phyloP scores from a whole-genome alignment of 176 grass and related monocot genomes.

The Alloteropsis semialata region DNA sequence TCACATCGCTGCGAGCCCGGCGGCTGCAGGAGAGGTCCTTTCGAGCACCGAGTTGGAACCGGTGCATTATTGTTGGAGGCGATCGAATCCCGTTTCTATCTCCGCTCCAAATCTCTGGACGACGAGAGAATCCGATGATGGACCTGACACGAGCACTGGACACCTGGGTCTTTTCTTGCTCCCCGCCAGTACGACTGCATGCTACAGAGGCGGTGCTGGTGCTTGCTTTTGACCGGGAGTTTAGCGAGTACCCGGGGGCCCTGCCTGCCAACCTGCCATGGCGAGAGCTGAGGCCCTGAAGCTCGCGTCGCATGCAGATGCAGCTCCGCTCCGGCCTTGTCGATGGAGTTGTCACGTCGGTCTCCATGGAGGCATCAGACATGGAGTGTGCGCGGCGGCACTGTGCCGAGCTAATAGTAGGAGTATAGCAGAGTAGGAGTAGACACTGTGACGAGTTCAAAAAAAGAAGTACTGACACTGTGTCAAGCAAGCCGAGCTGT shows the following conservation, averaged over 20 bases:
- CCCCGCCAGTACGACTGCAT: neutral
- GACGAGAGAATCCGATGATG: constrained; percentile 37
- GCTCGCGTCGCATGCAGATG: neutral
- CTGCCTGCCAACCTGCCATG: neutral
- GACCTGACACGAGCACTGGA: constrained; percentile 22
- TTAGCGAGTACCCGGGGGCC: neutral
- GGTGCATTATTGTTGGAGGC: constrained; percentile 31
- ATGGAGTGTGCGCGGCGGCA: neutral
- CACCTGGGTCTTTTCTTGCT: constrained; percentile 40
- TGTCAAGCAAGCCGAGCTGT: neutral
- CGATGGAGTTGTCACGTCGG: constrained; percentile 20
- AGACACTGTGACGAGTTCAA: neutral
- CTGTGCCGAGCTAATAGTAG: neutral
- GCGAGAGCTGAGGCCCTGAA: neutral
- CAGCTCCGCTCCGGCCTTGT: neutral
- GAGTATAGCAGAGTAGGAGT: neutral
- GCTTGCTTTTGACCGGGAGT: constrained; percentile 46
- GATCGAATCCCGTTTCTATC: neutral
- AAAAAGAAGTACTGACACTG: too few species aligned
- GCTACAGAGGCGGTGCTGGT: neutral
- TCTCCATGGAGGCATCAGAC: neutral
- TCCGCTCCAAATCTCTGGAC: neutral
- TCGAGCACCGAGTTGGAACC: neutral
- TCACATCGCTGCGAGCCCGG: constrained; percentile 16
- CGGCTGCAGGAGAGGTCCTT: neutral